Evolutionary conservation across 2,329 filamentous ascomycete genomes (phyloP).

Genomic region (Nemania sp.): DNA sequence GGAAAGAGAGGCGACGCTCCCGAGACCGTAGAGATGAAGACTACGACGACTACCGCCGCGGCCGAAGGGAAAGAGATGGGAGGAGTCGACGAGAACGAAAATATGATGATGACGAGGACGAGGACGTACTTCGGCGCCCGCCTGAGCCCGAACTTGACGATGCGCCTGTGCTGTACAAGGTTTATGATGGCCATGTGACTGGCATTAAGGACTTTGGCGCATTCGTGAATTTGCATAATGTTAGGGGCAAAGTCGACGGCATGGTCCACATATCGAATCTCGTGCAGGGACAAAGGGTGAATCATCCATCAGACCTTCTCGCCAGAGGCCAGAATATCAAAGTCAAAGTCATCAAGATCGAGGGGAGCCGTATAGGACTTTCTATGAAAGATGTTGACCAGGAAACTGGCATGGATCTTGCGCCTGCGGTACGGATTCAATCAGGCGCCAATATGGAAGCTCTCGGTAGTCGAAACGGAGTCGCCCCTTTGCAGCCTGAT

Average conservation of each 20-base stretch:
- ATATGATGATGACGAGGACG: constrained; percentile 55
- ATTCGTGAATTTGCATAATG: constrained; percentile 91
- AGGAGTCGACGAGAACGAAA: constrained; percentile 60
- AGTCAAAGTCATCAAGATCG: constrained; percentile 90
- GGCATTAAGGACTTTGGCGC: constrained; percentile 95
- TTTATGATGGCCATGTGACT: constrained; percentile 91
- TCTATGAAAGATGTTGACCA: constrained; percentile 99
- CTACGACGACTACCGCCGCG: constrained; percentile 51
- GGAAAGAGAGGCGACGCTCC: constrained; percentile 50
- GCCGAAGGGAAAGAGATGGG: constrained; percentile 59
- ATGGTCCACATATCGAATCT: constrained; percentile 94
- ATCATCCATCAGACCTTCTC: constrained; percentile 90
- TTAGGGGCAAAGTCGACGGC: constrained; percentile 90
- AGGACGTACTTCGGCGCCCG: constrained; percentile 73
- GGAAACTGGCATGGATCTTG: constrained; percentile 83
- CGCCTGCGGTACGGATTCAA: constrained; percentile 80
- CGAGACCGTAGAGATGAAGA: constrained; percentile 53
- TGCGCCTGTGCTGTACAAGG: constrained; percentile 81
- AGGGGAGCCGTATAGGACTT: constrained; percentile 83
- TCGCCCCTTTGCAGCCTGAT: constrained; percentile 54
- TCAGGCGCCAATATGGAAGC: constrained; percentile 92
- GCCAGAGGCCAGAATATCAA: constrained; percentile 85
- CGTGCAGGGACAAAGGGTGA: constrained; percentile 84
- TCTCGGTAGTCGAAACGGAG: constrained; percentile 73
- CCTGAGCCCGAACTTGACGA: constrained; percentile 84